Conservation (phyloP, 805 yeast species). For the Candida andamanensis region DNA sequence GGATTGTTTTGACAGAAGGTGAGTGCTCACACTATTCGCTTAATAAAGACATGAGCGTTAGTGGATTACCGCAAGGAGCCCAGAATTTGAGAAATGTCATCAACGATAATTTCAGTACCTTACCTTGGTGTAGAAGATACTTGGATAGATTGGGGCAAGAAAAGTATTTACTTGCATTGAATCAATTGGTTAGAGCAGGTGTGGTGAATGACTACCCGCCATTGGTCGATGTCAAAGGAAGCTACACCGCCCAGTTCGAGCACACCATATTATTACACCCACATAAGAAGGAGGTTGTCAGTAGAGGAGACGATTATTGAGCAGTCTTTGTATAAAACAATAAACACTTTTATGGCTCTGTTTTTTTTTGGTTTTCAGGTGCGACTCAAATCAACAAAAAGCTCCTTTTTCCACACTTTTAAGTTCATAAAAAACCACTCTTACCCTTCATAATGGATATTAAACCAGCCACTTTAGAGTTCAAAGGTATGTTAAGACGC, state of each 20-base stretch:
- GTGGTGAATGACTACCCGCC: conserved; percentile 95
- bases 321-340: too few relatives aligned
- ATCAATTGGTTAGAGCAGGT: conserved; percentile 78
- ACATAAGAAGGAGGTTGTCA: conserved; percentile 87
- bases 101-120: conserved; percentile 80
- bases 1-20: conserved; percentile 79
- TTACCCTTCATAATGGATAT: conserved; percentile 52
- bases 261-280: conserved; percentile 91
- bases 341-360: too few relatives aligned
- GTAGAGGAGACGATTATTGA: conserved; percentile 90
- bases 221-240: conserved; percentile 72
- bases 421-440: too few relatives aligned
- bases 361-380: too few relatives aligned
- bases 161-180: conserved; percentile 82
- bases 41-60: conserved; percentile 38
- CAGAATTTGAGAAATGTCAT: conserved; percentile 64
- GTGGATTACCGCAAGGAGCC: conserved; percentile 61
- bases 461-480: conserved; percentile 67
- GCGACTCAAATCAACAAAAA: conserved; percentile 4
- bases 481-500: conserved; percentile 58
- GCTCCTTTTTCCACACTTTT: too few relatives aligned
- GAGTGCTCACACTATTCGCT: conserved; percentile 93
- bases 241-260: conserved; percentile 94
- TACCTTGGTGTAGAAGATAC: conserved; percentile 96
- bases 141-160: conserved; percentile 89